Evolutionary conservation across 2,329 filamentous ascomycete genomes (phyloP).

Genomic region (Metarhizium humberi): DNA sequence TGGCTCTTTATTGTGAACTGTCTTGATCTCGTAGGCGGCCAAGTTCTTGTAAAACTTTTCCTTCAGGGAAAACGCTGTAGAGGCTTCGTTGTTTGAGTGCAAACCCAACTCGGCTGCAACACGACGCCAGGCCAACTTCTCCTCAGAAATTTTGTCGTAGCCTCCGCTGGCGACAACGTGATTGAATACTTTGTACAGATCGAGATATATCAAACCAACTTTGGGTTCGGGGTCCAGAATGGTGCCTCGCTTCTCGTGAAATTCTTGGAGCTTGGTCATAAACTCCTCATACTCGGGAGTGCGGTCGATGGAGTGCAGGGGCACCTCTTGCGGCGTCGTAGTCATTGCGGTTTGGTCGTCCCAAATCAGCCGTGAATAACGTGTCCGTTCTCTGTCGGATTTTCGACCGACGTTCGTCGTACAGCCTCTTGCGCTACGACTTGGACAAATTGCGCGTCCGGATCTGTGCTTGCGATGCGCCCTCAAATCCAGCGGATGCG

Average conservation of each 20-base stretch:
- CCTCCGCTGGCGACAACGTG: slow-evolving; percentile 69
- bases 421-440: neutral
- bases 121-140: slow-evolving; percentile 79
- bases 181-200: slow-evolving; percentile 71
- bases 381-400: neutral
- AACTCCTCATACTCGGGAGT: slow-evolving; percentile 71
- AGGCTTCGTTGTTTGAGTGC: slow-evolving; percentile 64
- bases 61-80: slow-evolving; percentile 80
- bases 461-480: neutral
- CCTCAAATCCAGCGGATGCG: neutral
- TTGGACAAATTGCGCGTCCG: slow-evolving; percentile 3
- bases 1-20: slow-evolving; percentile 67
- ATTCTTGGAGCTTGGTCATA: slow-evolving; percentile 61
- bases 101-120: slow-evolving; percentile 70
- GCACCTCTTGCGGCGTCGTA: slow-evolving; percentile 24
- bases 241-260: slow-evolving; percentile 73
- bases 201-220: slow-evolving; percentile 66
- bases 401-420: neutral
- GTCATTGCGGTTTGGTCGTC: slow-evolving; percentile 10
- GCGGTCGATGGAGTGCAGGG: slow-evolving; percentile 41
- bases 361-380: neutral
- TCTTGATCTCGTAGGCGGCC: slow-evolving; percentile 76
- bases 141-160: slow-evolving; percentile 74
- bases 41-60: slow-evolving; percentile 85
- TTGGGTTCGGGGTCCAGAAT: slow-evolving; percentile 72